Evolutionary conservation across 2,329 filamentous ascomycete genomes (phyloP).

Genomic region (Alternaria triticimaculans): DNA sequence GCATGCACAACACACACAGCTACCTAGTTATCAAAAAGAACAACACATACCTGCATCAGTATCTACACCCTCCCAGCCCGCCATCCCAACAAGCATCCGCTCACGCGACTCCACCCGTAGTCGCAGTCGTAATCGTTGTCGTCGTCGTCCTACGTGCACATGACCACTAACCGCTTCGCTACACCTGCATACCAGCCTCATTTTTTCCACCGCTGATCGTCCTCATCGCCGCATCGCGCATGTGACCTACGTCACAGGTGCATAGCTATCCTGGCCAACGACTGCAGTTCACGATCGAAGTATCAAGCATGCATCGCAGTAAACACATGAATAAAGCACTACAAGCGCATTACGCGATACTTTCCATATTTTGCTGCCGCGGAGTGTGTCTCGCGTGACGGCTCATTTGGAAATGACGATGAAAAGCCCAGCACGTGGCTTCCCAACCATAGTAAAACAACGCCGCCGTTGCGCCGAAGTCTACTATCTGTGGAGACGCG

Average conservation of each 20-base stretch:
- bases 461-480: neutral
- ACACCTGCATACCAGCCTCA: slow-evolving; percentile 8
- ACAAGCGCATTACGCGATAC: neutral
- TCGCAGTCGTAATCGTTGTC: neutral
- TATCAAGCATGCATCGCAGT: neutral
- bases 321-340: neutral
- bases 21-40: neutral
- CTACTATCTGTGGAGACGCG: neutral
- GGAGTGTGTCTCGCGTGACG: neutral
- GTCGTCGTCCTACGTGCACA: neutral
- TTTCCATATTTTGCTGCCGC: neutral
- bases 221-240: neutral
- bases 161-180: slow-evolving; percentile 4
- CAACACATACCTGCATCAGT: neutral
- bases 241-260: neutral
- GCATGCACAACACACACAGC: neutral
- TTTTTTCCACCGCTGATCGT: slow-evolving; percentile 1
- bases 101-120: neutral
- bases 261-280: neutral
- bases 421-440: neutral
- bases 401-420: neutral
- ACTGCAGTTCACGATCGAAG: neutral
- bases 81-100: neutral
- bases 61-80: neutral
- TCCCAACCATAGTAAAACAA: neutral